phyloP scores from a whole-genome alignment of 768 basidiomycete species.

The Tremella mesenterica region DNA sequence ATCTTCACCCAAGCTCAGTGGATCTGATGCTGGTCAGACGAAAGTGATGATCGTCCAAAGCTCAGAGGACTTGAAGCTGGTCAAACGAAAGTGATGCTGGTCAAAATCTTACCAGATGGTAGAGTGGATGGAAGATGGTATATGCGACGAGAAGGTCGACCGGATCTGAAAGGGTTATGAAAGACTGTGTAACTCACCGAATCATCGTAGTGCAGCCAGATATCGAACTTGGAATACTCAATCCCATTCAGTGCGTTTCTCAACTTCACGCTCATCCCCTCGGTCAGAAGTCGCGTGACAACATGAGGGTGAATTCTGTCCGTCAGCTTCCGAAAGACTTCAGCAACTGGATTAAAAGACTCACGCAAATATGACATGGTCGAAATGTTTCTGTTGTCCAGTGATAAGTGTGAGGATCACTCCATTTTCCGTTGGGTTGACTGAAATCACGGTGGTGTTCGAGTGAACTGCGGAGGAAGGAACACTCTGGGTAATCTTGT shows the following conservation, averaged over 20 bases:
- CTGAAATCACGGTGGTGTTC: neutral
- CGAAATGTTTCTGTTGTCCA: neutral
- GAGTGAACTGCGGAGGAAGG: neutral
- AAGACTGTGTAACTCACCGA: no score
- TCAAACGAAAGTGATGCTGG: no score
- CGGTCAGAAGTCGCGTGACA: neutral
- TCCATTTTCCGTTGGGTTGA: neutral
- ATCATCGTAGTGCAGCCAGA: neutral
- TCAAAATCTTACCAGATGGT: no score
- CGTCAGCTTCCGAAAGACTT: no score
- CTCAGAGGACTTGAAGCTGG: no score
- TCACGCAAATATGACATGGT: constrained; percentile 7
- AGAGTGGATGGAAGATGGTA: no score
- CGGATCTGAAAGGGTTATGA: no score
- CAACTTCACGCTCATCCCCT: neutral
- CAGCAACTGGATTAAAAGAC: neutral
- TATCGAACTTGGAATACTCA: neutral
- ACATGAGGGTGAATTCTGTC: neutral
- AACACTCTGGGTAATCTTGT: neutral
- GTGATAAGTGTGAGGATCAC: neutral
- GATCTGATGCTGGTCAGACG: no score
- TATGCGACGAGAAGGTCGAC: no score
- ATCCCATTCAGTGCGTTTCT: neutral
- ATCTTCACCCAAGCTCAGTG: no score
- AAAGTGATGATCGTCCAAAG: no score